Evolutionary conservation across 192 early-diverging fungal genomes (phyloP).

Genomic region (Dissophora globulifera): DNA sequence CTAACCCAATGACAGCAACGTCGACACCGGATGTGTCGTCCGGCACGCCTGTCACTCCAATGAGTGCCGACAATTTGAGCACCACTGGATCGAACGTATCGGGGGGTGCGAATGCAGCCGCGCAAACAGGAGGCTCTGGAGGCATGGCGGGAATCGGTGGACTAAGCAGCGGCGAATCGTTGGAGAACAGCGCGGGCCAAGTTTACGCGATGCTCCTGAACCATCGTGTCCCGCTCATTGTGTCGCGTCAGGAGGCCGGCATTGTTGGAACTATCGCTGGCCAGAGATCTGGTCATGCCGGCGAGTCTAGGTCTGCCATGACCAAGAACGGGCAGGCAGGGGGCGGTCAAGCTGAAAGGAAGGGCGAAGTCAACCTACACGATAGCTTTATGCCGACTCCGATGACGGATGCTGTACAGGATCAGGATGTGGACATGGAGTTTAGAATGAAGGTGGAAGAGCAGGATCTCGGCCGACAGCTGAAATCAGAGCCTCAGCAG

Average conservation of each 20-base stretch:
- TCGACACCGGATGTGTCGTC: slow-evolving; percentile 25
- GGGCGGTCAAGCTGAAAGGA: background rate
- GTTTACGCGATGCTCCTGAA: slow-evolving; percentile 61
- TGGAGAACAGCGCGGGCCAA: slow-evolving; percentile 46
- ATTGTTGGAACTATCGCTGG: background rate
- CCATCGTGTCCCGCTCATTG: slow-evolving; percentile 60
- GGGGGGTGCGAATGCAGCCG: background rate
- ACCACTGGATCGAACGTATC: slow-evolving; percentile 4
- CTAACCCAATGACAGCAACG: background rate
- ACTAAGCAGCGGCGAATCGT: slow-evolving; percentile 10
- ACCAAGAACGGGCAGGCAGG: no score
- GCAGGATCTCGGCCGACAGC: no score
- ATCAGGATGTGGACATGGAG: slow-evolving; percentile 35
- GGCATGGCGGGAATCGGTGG: slow-evolving; percentile 38
- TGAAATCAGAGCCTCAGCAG: slow-evolving; percentile 8
- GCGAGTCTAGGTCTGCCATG: no score
- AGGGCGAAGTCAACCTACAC: slow-evolving; percentile 5
- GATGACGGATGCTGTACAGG: slow-evolving; percentile 2
- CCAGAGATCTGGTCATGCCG: background rate
- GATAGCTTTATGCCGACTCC: slow-evolving; percentile 3
- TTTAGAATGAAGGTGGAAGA: background rate
- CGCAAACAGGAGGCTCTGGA: slow-evolving; percentile 2
- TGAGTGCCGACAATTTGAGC: background rate
- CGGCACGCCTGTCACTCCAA: slow-evolving; percentile 1
- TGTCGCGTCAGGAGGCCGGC: slow-evolving; percentile 34